These are phyloP conservation scores for Penicillium corylophilum DNA, from an alignment of 2,329 filamentous ascomycete species.

Conservation along the genomic window DNA sequence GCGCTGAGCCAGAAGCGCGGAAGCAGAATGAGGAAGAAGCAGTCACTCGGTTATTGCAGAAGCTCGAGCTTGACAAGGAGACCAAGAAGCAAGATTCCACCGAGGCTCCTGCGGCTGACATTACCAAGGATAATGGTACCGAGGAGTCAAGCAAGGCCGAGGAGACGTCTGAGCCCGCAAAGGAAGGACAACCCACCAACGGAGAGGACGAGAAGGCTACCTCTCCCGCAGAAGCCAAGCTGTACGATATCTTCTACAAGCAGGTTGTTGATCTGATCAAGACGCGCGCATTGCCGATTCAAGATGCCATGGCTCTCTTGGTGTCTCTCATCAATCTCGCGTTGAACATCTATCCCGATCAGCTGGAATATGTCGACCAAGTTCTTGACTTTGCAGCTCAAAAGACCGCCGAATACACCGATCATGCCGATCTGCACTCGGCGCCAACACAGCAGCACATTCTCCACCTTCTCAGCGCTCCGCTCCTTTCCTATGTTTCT, in stretches of 20 bases:
- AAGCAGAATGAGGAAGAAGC: constrained; percentile 83
- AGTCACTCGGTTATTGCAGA: constrained; percentile 72
- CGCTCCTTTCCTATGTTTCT: constrained; percentile 84
- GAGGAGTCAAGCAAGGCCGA: constrained; percentile 34
- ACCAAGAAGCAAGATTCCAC: constrained; percentile 46
- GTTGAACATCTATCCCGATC: constrained; percentile 90
- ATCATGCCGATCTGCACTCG: constrained; percentile 93
- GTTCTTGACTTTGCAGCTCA: constrained; percentile 82
- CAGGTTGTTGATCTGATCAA: constrained; percentile 93
- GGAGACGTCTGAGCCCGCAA: constrained; percentile 26
- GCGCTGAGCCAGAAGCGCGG: constrained; percentile 69
- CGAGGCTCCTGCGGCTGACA: constrained; percentile 35
- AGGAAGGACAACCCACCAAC: constrained; percentile 34
- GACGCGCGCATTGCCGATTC: constrained; percentile 84
- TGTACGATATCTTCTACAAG: constrained; percentile 96
- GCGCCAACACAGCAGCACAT: constrained; percentile 83
- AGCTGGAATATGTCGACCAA: constrained; percentile 92
- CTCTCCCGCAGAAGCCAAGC: constrained; percentile 66
- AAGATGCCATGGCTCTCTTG: constrained; percentile 88
- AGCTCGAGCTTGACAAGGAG: constrained; percentile 65
- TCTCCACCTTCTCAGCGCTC: constrained; percentile 83
- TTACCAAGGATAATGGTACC: constrained; percentile 38
- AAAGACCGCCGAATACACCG: constrained; percentile 85
- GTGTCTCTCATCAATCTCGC: constrained; percentile 94
- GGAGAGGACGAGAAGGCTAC: constrained; percentile 38